Percentiles rank a stretch among this genome's conserved stretches.
These are phyloP conservation scores for Barnettozyma hawaiiensis DNA, from an alignment of 1,139 yeast species.

Conservation along the genomic window DNA sequence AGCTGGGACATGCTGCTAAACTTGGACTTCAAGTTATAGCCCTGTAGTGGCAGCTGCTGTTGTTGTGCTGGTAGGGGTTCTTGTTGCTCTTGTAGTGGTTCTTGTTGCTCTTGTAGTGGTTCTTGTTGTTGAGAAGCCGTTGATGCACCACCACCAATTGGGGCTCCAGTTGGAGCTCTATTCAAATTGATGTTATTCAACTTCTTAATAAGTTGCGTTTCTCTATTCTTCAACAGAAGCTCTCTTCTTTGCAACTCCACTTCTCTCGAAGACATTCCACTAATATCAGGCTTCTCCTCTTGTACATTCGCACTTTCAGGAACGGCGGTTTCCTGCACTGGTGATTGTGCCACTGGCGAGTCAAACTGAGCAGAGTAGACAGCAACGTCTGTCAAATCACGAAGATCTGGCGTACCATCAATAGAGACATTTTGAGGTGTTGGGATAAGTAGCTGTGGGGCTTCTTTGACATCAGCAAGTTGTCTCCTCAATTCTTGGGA, in stretches of 20 bases:
- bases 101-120: constrained; percentile 17
- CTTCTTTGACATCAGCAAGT: constrained; percentile 1
- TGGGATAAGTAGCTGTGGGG: constrained; percentile 3
- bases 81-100: too few relatives aligned
- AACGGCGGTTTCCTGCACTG: constrained; percentile 3
- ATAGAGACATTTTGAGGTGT: constrained; percentile 10
- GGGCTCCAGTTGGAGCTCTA: constrained; percentile 13
- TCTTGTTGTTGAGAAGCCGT: constrained; percentile 15
- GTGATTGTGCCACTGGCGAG: constrained; percentile 13
- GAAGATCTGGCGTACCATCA: constrained; percentile 31
- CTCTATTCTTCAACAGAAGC: constrained; percentile 38
- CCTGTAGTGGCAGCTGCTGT: constrained; percentile 11
- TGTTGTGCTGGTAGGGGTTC: too few relatives aligned
- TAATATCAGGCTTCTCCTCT: background rate
- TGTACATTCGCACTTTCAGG: background rate
- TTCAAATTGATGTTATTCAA: constrained; percentile 16
- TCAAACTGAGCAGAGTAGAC: constrained; percentile 29
- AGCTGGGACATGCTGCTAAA: constrained; percentile 5
- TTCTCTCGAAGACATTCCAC: constrained; percentile 27
- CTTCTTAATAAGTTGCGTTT: constrained; percentile 33
- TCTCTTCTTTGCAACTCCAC: constrained; percentile 42
- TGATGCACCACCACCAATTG: too few relatives aligned
- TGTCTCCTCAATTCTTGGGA: constrained; percentile 10
- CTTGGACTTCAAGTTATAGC: constrained; percentile 18
- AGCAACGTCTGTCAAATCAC: constrained; percentile 43